These are phyloP conservation scores for Eucalyptus coolabah DNA, from an alignment of 345 rosid genomes.

Conservation along the genomic window DNA sequence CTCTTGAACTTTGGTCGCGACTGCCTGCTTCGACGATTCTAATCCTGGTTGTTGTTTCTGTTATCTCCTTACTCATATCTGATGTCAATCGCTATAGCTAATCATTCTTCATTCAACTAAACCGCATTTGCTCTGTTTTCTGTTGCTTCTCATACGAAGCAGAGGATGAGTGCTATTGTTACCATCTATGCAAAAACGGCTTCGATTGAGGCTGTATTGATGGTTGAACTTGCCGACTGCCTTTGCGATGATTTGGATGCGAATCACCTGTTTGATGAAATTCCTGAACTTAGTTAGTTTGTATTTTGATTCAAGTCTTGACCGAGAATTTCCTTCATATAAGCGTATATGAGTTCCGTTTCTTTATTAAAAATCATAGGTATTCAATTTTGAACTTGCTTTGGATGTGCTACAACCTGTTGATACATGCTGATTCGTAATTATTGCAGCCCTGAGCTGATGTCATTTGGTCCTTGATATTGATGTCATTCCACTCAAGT, in stretches of 20 bases:
- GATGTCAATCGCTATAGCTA: neutral
- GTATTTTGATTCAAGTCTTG: neutral
- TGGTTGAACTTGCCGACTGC: neutral
- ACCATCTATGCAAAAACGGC: neutral
- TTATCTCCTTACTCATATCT: neutral
- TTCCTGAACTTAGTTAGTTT: neutral
- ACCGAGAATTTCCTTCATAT: neutral
- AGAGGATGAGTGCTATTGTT: neutral
- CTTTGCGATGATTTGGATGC: neutral
- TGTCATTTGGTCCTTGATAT: neutral
- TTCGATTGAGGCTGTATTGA: neutral
- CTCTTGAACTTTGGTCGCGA: fast-evolving
- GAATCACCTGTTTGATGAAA: neutral
- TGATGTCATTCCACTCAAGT: neutral
- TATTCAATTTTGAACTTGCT: neutral
- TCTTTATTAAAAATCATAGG: neutral
- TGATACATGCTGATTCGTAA: neutral
- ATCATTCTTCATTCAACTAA: neutral
- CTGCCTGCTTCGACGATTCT: neutral
- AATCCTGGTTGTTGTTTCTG: neutral
- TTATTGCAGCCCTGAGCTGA: neutral
- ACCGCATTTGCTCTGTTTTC: neutral
- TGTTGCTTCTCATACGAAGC: neutral
- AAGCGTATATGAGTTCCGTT: fast-evolving
- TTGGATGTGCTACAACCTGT: neutral